phyloP scores from a whole-genome alignment of 306 rosid species.

The Hylodesmum podocarpum region DNA sequence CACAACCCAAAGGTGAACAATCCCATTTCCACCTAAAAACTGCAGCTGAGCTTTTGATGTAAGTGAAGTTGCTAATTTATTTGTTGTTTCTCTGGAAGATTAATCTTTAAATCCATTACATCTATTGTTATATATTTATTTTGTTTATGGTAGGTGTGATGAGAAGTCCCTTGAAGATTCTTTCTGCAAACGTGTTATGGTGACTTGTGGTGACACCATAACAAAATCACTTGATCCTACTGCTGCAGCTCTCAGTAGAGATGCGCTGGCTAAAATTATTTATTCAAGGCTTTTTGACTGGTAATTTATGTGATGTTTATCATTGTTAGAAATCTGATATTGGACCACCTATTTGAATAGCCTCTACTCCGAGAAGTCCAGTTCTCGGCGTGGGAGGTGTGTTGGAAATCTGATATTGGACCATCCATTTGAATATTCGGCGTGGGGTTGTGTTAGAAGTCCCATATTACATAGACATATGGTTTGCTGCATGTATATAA shows the following conservation, averaged over 20 bases:
- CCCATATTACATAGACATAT: no score
- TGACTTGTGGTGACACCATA: slow-evolving; percentile 93
- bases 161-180: slow-evolving; percentile 83
- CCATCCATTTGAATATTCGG: no score
- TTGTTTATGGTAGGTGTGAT: slow-evolving; percentile 68
- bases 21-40: slow-evolving; percentile 74
- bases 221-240: slow-evolving; percentile 74
- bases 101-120: slow-evolving; percentile 20
- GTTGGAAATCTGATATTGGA: no score
- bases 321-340: no score
- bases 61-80: slow-evolving; percentile 22
- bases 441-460: no score
- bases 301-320: slow-evolving; percentile 46
- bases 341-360: no score
- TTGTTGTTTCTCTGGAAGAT: slow-evolving; percentile 3
- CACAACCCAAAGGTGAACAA: slow-evolving; percentile 80
- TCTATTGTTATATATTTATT: not conserved
- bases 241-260: slow-evolving; percentile 78
- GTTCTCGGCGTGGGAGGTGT: no score
- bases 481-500: no score
- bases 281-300: slow-evolving; percentile 93
- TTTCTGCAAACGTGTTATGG: slow-evolving; percentile 87
- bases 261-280: slow-evolving; percentile 85
- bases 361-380: no score
- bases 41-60: slow-evolving; percentile 87